Base-by-base conservation (phyloP, 257 asterid genomes). In the Buddleja alternifolia region DNA sequence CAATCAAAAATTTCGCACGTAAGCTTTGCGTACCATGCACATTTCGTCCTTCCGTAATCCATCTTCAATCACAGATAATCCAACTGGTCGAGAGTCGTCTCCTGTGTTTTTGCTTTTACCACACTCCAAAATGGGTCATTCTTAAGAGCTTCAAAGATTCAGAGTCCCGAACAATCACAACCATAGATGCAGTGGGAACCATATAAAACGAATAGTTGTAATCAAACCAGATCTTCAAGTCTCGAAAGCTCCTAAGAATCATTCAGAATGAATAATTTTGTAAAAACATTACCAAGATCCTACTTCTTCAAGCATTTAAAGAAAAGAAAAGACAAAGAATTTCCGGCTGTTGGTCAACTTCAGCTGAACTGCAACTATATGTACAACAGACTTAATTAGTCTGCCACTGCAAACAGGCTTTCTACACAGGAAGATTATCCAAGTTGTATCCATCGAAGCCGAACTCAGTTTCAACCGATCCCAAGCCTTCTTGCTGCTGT, bases 401-500 rank as follows among this genome's bases (percentile, higher is more conserved):
- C 67, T 54, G 29, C 55, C 58, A 41, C 23, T 56, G 69, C 53
- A 21, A 39, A 24, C 19, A 16, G 21, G 58, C 17, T 12, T 39
- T 23, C 74, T 76, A 90, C 46, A 81, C 95, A 0, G 95, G 90
- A 64, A 87, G 89, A 61, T 88, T 81, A 64, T 88, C 95, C 80
- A 84, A 72, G 32, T 79, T 80, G 66, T 82, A 84, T 14, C 84
- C 89, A n/a, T 85, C 94, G 4, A 81, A 82, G 48, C 81, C 92
- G 73, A 85, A 87, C 67, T 92, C 96, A 11, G 20, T 84, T 42
- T 89, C 95, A 51, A 77, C 85, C 8, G 85, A 66, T 42, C 72
- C 83, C 14, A 74, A 15, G 50, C 83, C 78, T 68, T 85, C 92
- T 67, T 82, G 94, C 82, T 84, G 90, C 75, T 34, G 52, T 41